Evolutionary conservation across 2,329 filamentous ascomycete genomes (phyloP), one percentile per base, ranked within the genome.

Genomic region (Bipolaris oryzae): DNA sequence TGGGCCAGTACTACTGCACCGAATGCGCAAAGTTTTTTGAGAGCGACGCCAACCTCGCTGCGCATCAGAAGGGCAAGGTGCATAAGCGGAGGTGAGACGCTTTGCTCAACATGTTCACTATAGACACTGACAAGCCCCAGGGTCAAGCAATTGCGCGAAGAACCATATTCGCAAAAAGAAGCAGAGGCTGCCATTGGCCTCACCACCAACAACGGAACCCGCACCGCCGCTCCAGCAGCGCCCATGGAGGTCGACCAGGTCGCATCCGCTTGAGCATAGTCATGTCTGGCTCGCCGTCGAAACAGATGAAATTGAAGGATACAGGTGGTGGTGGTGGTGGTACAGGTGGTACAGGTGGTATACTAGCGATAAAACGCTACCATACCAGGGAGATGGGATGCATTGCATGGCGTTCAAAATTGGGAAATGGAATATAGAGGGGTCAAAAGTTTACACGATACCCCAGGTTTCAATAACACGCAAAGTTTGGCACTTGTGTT

Each of bases 21-120:
- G 90, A 96, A 77, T 99, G 95, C 77, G 89, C 95, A 61, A 98
- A 96, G 80, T 98, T 91, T 89, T 98, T 96, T 76, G 94, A 98
- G 76, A 89, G 87, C 47, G 90, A 95, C 64, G 77, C 84, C 68
- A 96, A 91, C 67, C 80, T 96, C 55, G 81, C 84, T 34, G 82
- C 85, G 25, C 95, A 99, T 78, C 82, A 83, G 55, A 91, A 89
- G 76, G 92, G 91, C 68, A 99, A 97, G 80, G 91, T 91, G 63
- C 95, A 99, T 79, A 97, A 93, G 85, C 87, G 92, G 81, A 89
- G 90, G 91, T 92, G 63, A 76, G 71, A 47, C 10, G 1, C 2
- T 10, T 5, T 18, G 28, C 7, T 15, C 3, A 7, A 16, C 10
- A 13, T 28, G 20, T 25, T 39, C n/a, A 34, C 13, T 20, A 25